Evolutionary conservation across 2,329 filamentous ascomycete genomes (phyloP).

Genomic region (Colletotrichum liriopes): DNA sequence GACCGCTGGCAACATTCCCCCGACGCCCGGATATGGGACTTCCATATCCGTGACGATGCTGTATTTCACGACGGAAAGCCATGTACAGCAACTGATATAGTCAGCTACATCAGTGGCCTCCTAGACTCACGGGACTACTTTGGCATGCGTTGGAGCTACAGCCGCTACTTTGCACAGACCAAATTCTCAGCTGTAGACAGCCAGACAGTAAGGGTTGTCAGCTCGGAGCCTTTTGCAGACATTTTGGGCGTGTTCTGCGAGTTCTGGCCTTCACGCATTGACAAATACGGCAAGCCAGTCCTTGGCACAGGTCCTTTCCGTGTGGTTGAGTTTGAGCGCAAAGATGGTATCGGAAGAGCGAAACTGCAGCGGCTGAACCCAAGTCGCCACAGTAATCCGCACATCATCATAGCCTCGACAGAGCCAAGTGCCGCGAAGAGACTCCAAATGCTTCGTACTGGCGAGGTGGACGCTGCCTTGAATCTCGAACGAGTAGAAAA

Average conservation of each 20-base stretch:
- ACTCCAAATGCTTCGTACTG: background rate
- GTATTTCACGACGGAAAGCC: slow-evolving; percentile 22
- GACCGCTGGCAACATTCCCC: slow-evolving; percentile 25
- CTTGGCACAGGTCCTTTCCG: slow-evolving; percentile 26
- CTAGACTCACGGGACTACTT: slow-evolving; percentile 35
- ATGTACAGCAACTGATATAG: background rate
- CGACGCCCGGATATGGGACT: slow-evolving; percentile 14
- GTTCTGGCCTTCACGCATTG: slow-evolving; percentile 23
- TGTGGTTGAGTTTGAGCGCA: slow-evolving; percentile 22
- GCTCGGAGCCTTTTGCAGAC: slow-evolving; percentile 16
- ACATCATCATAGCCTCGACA: background rate
- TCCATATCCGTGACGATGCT: slow-evolving; percentile 29
- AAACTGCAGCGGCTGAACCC: background rate
- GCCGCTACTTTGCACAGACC: slow-evolving; percentile 16
- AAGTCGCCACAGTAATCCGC: background rate
- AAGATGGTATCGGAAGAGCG: background rate
- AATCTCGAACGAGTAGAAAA: slow-evolving; percentile 24
- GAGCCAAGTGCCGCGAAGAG: background rate
- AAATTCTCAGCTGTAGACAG: background rate
- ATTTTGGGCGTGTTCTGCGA: slow-evolving; percentile 25
- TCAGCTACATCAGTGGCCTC: slow-evolving; percentile 13
- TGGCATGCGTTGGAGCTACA: slow-evolving; percentile 37
- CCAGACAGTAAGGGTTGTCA: background rate
- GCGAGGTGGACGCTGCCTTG: slow-evolving; percentile 21
- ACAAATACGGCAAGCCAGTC: slow-evolving; percentile 13